Percentiles rank a stretch among this genome's conserved stretches.
These are phyloP conservation scores for Kernera saxatilis DNA, from an alignment of 345 rosid genomes.

Conservation along the genomic window DNA sequence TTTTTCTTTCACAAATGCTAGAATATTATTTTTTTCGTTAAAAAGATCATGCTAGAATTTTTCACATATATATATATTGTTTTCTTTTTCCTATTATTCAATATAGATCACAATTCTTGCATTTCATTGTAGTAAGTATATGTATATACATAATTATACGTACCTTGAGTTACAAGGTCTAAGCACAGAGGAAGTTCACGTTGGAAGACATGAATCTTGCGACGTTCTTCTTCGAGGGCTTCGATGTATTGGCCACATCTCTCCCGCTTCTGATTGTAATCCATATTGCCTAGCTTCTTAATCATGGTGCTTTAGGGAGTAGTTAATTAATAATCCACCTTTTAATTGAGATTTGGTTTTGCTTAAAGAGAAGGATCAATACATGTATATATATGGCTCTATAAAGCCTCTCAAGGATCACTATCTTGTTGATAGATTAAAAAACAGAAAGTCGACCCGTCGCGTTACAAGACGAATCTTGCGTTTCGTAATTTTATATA, in stretches of 20 bases:
- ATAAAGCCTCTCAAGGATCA: conserved; percentile 13
- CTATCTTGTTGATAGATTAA: neutral
- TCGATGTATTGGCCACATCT: conserved; percentile 56
- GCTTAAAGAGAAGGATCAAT: neutral
- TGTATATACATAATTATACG: neutral
- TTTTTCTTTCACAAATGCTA: neutral
- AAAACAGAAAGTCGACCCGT: conserved; percentile 61
- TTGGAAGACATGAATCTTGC: conserved; percentile 84
- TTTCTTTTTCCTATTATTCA: neutral
- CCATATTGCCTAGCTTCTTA: conserved; percentile 33
- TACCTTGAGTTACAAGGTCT: conserved; percentile 90
- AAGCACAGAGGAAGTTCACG: conserved; percentile 95
- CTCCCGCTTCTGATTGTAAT: conserved; percentile 46
- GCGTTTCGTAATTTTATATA: conserved; percentile 4
- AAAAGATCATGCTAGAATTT: no score
- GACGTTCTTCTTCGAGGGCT: conserved; percentile 78
- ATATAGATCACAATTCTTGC: neutral
- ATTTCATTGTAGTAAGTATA: neutral
- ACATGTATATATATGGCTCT: conserved; percentile 2
- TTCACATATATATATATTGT: neutral
- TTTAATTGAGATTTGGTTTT: conserved; percentile 3
- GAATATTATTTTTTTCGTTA: no score
- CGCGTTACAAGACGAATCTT: conserved; percentile 75
- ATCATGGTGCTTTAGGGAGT: conserved; percentile 5
- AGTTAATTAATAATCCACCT: neutral